A percentile compares a stretch with the other conserved stretches of the same genome.
Conservation (phyloP, 345 rosid genomes). For the Microcos paniculata region DNA sequence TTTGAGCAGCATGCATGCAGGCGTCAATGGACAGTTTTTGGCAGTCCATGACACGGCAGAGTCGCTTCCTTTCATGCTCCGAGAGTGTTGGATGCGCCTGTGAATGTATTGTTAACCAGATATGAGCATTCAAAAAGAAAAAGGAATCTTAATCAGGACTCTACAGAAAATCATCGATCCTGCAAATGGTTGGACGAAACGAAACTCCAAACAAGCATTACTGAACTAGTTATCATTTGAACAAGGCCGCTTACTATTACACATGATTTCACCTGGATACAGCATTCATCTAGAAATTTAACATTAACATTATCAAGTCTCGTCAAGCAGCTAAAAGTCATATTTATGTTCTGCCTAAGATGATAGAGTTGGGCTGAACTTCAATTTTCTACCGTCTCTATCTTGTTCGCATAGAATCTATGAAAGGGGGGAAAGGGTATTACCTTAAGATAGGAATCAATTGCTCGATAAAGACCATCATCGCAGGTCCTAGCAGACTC, state of each 20-base stretch:
- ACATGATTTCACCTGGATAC: background rate
- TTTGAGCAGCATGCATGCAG: slow-evolving; percentile 96
- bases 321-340: no score
- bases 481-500: slow-evolving; percentile 96
- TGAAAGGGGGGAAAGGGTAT: background rate
- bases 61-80: slow-evolving; percentile 92
- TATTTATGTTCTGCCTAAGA: no score
- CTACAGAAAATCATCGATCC: background rate
- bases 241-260: background rate
- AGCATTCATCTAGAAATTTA: no score
- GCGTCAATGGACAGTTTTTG: slow-evolving; percentile 97
- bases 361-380: background rate
- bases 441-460: slow-evolving; percentile 95
- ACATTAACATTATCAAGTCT: background rate
- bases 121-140: background rate
- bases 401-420: background rate
- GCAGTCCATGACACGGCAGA: slow-evolving; percentile 95
- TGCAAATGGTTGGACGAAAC: background rate
- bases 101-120: background rate
- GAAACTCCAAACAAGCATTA: background rate
- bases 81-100: slow-evolving; percentile 96
- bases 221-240: background rate
- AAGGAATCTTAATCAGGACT: background rate
- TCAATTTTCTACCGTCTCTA: no score
- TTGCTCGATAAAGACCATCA: slow-evolving; percentile 95